Conservation (phyloP, 202 grass and related monocot genomes). For the Panicum virgatum region DNA sequence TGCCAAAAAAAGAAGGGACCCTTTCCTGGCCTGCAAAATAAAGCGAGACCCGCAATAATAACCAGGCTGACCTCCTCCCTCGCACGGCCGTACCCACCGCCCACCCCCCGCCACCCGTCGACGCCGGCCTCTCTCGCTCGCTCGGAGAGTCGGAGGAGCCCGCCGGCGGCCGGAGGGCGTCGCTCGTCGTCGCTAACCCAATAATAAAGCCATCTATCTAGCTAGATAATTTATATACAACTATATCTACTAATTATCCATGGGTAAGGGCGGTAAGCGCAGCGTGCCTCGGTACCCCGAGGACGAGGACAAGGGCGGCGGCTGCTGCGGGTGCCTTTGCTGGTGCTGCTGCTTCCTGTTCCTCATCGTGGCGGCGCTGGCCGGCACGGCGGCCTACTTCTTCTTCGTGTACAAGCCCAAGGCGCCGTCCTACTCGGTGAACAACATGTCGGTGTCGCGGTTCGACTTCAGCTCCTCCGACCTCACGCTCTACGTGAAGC, state of each 20-base stretch:
- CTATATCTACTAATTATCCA: background rate
- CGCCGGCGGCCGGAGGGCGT: constrained; percentile 11
- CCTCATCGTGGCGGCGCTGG: constrained; percentile 44
- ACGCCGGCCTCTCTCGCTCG: background rate
- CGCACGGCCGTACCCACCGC: background rate
- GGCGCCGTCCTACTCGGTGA: constrained; percentile 74
- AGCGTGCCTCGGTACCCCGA: constrained; percentile 65
- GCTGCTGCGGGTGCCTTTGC: constrained; percentile 54
- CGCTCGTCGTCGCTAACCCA: background rate
- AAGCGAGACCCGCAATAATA: background rate
- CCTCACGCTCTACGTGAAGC: constrained; percentile 66
- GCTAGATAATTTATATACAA: background rate
- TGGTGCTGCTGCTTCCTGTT: constrained; percentile 74
- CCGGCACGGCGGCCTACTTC: constrained; percentile 32
- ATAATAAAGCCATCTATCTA: background rate
- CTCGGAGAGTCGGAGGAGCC: background rate
- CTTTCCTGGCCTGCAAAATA: background rate
- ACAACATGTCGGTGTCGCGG: constrained; percentile 61
- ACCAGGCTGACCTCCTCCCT: background rate
- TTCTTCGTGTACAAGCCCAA: constrained; percentile 57
- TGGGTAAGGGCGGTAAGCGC: constrained; percentile 55
- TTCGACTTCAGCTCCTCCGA: constrained; percentile 58
- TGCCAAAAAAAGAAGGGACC: too few relatives aligned
- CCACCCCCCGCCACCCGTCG: background rate
- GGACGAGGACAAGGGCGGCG: constrained; percentile 24